Conservation (phyloP, 2,329 filamentous ascomycete genomes). For the Spiromastix sp. region DNA sequence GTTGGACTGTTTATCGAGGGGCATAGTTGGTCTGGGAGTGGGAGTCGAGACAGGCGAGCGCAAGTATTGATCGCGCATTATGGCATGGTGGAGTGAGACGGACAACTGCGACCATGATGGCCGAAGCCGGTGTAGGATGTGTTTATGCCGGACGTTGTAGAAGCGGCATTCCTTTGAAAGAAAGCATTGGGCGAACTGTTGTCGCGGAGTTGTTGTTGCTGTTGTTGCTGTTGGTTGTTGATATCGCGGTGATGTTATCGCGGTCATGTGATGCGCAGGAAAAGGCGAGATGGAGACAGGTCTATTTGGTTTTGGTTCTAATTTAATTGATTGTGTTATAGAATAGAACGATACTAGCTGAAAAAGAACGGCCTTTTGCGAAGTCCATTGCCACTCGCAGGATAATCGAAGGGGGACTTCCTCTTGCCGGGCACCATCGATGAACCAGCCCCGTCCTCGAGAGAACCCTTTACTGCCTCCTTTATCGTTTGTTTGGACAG, state of each 20-base stretch:
- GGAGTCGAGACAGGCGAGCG: constrained; percentile 19
- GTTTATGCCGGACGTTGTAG: not conserved
- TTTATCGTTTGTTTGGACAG: constrained; percentile 78
- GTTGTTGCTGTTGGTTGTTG: too few species aligned
- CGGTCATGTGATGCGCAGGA: too few species aligned
- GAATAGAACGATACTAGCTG: not conserved
- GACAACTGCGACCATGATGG: constrained; percentile 25
- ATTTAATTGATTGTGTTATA: too few species aligned
- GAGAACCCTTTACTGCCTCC: constrained; percentile 58
- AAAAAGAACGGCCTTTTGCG: constrained; percentile 12
- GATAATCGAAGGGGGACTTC: constrained; percentile 21
- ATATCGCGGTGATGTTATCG: not conserved
- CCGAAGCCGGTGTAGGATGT: constrained; percentile 14
- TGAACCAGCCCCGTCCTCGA: constrained; percentile 11
- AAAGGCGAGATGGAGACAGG: too few species aligned
- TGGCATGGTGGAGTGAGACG: constrained; percentile 32
- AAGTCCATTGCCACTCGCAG: constrained; percentile 25
- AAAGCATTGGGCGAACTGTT: constrained; percentile 4
- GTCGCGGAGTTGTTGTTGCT: constrained; percentile 7
- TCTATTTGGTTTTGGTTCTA: too few species aligned
- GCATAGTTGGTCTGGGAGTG: constrained; percentile 26
- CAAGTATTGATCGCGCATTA: constrained; percentile 32
- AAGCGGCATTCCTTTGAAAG: not conserved
- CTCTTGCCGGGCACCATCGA: constrained; percentile 18
- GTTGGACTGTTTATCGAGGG: constrained; percentile 44